These are phyloP conservation scores for Neofusicoccum parvum DNA, from an alignment of 2,329 filamentous ascomycete genomes.

Conservation along the genomic window DNA sequence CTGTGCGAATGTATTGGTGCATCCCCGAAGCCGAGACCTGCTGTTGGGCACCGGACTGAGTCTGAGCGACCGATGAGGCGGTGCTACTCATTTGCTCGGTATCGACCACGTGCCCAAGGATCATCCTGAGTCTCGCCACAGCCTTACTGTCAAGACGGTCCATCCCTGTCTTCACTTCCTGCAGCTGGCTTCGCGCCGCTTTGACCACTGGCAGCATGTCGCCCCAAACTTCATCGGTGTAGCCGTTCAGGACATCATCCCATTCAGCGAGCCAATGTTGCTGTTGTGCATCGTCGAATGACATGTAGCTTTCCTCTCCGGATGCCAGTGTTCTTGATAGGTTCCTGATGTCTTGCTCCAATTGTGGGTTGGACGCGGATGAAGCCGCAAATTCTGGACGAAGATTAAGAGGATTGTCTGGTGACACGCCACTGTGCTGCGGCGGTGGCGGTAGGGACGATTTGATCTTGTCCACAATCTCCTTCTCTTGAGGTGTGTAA, in stretches of 20 bases:
- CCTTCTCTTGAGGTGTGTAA: constrained; percentile 17
- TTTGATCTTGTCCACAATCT: constrained; percentile 23
- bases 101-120: constrained; percentile 28
- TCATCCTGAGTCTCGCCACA: constrained; percentile 29
- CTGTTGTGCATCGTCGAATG: background rate
- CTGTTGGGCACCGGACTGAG: background rate
- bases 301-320: background rate
- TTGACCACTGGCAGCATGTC: constrained; percentile 27
- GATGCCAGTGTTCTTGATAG: background rate
- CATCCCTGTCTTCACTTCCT: constrained; percentile 24
- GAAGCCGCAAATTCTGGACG: constrained; percentile 20
- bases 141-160: constrained; percentile 24
- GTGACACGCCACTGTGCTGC: constrained; percentile 16
- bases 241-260: constrained; percentile 27
- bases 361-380: background rate
- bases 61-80: background rate
- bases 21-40: background rate
- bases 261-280: constrained; percentile 24
- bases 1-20: background rate
- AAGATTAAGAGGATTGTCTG: constrained; percentile 24
- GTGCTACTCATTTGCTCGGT: background rate
- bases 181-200: constrained; percentile 24
- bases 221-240: constrained; percentile 30
- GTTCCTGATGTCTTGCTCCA: constrained; percentile 17
- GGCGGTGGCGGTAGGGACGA: constrained; percentile 23